phyloP scores from a whole-genome alignment of 2,329 filamentous ascomycete species.

The Paecilomyces sp. region DNA sequence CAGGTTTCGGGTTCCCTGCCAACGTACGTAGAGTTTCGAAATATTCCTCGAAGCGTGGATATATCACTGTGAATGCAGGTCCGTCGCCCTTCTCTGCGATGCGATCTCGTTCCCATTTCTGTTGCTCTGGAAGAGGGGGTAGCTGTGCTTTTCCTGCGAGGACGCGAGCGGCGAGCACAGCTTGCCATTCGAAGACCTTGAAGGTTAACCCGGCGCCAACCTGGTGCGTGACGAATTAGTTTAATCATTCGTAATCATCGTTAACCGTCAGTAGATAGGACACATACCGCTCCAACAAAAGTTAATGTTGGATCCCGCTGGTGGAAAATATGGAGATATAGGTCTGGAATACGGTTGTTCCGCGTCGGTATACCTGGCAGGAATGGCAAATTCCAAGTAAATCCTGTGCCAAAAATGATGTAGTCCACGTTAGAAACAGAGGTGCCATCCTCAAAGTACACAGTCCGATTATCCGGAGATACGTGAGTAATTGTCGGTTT shows the following conservation, averaged over 20 bases:
- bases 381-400: constrained; percentile 58
- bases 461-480: constrained; percentile 41
- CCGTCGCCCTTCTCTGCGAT: constrained; percentile 51
- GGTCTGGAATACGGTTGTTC: constrained; percentile 26
- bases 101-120: constrained; percentile 51
- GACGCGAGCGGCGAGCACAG: constrained; percentile 53
- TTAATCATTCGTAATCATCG: background rate
- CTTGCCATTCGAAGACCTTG: constrained; percentile 64
- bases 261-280: background rate
- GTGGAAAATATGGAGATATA: constrained; percentile 33
- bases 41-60: constrained; percentile 58
- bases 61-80: constrained; percentile 48
- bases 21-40: constrained; percentile 47
- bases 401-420: constrained; percentile 62
- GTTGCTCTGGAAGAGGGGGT: constrained; percentile 44
- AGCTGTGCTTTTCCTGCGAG: constrained; percentile 49
- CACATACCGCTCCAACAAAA: constrained; percentile 40
- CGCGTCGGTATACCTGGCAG: constrained; percentile 40
- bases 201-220: constrained; percentile 49
- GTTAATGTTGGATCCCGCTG: constrained; percentile 23
- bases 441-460: constrained; percentile 49
- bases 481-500: constrained; percentile 21
- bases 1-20: constrained; percentile 35
- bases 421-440: constrained; percentile 49
- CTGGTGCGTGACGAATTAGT: constrained; percentile 10